These are phyloP conservation scores for Brassica incana DNA, from an alignment of 345 rosid species.

Conservation along the genomic window DNA sequence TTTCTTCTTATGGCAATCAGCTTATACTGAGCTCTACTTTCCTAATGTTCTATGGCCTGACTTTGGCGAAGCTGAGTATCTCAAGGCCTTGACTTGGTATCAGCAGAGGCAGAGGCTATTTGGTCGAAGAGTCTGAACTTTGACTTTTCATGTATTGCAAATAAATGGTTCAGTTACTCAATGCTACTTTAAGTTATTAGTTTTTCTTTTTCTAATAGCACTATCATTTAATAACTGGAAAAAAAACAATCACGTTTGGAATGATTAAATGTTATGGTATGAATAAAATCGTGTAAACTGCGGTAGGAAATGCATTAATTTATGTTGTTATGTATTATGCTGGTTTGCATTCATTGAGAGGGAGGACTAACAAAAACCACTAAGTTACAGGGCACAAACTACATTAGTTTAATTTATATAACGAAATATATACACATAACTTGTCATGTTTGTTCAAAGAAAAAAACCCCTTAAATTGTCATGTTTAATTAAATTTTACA, in stretches of 20 bases:
- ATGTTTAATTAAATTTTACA: no score
- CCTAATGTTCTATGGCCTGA: slow-evolving; percentile 62
- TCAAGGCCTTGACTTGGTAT: slow-evolving; percentile 50
- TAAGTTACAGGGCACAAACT: no score
- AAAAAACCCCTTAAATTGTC: neutral
- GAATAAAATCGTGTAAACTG: neutral
- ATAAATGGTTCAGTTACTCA: neutral
- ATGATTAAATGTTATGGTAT: neutral
- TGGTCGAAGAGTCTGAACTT: slow-evolving; percentile 34
- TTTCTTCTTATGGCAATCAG: slow-evolving; percentile 70
- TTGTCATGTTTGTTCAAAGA: no score
- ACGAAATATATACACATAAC: no score
- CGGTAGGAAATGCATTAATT: neutral
- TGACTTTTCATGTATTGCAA: neutral
- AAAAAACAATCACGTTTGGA: neutral
- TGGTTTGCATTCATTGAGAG: no score
- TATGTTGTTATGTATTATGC: neutral
- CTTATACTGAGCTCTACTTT: slow-evolving; percentile 71
- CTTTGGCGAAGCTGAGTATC: slow-evolving; percentile 49
- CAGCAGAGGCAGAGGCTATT: slow-evolving; percentile 63
- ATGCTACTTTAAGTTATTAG: neutral
- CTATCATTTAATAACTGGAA: neutral
- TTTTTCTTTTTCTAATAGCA: neutral
- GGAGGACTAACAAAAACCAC: no score
- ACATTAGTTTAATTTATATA: no score